Evolutionary conservation across 768 basidiomycete genomes (phyloP), one percentile per base, ranked within the genome.

Genomic region (Termitomyces sp.): DNA sequence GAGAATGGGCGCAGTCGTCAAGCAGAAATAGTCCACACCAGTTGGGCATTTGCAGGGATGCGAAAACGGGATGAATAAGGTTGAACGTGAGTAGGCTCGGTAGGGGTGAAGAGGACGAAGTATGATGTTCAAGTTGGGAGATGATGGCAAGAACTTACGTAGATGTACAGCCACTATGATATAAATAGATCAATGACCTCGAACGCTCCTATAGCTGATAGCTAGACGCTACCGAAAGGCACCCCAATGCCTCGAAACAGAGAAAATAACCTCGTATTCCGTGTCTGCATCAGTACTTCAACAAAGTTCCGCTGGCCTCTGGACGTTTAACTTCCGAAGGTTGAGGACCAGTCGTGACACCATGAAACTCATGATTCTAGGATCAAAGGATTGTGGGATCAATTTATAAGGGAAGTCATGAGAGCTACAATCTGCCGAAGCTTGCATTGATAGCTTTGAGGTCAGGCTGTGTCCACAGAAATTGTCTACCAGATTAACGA

Each of bases 391-490:
- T 38, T 8, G 4, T 4, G 10, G 40, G 14, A 54, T 17, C 3
- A 40, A 40, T 2, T 20, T 25, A 54, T 1, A 29, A 17, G 2
- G 37, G 40, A 54, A 40, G 38, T 10, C 9, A 29, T 29, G 1
- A n/a, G 20, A 1, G 72, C 59, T 61, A 75, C 76, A 75, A 49
- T 20, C 73, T 74, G 53, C 74, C 76, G 57, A 76, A 76, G 60
- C 75, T 76, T 20, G 75, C 76, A 56, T 74, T 74, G 2, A 76
- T 65, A 6, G 75, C 73, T 66, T 76, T 75, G 36, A 76, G 65
- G 60, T 77, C 72, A 5, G 71, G 65, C 73, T 76, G n/a, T n/a
- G 42, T 43, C 51, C 10, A 29, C 5, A 47, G 12, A 38, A 36
- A 14, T 8, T 34, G 43, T 43, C 10, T 15, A 0, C 34, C 20